Percentiles rank a stretch among this genome's conserved stretches.
Evolutionary conservation across 768 basidiomycete genomes (phyloP).

Genomic region (Leccinellum luteum): DNA sequence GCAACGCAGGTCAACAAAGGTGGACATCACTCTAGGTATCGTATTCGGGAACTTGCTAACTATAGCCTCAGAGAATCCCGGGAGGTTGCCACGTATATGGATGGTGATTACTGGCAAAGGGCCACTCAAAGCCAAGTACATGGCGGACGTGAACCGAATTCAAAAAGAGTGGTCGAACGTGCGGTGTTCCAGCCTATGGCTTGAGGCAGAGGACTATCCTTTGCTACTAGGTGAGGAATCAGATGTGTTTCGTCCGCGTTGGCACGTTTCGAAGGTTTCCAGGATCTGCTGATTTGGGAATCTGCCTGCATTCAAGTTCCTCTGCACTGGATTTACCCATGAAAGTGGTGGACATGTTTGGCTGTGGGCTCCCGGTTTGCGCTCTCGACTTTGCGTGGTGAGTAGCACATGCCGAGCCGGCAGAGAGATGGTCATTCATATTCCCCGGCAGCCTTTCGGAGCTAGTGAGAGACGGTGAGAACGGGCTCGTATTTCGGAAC

Average conservation of each 20-base stretch:
- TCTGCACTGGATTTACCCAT: slow-evolving; percentile 93
- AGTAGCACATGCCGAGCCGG: slow-evolving; percentile 18
- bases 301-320: slow-evolving; percentile 88
- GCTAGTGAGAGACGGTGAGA: slow-evolving; percentile 79
- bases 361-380: slow-evolving; percentile 91
- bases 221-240: slow-evolving; percentile 63
- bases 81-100: slow-evolving; percentile 67
- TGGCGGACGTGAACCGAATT: slow-evolving; percentile 57
- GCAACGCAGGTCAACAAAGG: slow-evolving; percentile 38
- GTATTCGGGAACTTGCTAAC: not conserved
- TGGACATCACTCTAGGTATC: not conserved
- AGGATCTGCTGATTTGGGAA: slow-evolving; percentile 91
- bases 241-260: not conserved
- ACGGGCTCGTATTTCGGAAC: slow-evolving; percentile 76
- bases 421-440: slow-evolving; percentile 1
- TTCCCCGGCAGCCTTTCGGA: slow-evolving; percentile 63
- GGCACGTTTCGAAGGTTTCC: not conserved
- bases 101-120: slow-evolving; percentile 92
- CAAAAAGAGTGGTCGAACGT: slow-evolving; percentile 74
- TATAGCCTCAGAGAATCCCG: slow-evolving; percentile 12
- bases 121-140: slow-evolving; percentile 69
- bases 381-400: slow-evolving; percentile 86
- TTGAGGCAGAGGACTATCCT: slow-evolving; percentile 90
- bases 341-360: slow-evolving; percentile 99
- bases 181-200: slow-evolving; percentile 78